Evolutionary conservation across 768 basidiomycete genomes (phyloP), one percentile per base, ranked within the genome.

Genomic region (Cytidiella melzeri): DNA sequence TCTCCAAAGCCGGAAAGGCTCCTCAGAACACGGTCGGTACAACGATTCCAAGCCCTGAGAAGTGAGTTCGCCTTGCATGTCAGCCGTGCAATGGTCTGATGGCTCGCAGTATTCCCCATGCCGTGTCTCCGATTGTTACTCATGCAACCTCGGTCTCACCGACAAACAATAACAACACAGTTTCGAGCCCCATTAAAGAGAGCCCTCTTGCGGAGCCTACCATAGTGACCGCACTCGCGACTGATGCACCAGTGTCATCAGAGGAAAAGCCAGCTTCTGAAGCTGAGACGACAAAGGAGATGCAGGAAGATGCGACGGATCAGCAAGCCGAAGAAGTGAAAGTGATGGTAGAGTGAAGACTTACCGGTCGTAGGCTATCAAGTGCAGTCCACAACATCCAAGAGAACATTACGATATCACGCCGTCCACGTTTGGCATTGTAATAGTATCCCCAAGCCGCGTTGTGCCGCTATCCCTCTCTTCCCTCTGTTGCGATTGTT

Each of bases 11-110:
- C 2, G 88, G 96, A 23, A 84, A 87, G 41, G 76, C 85, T n/a
- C 84, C 90, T 42, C 89, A 91, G 66, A 88, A 77, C 55, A 76
- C 81, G 2, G 92, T 97, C 48, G 96, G 96, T 24, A 98, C 94
- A 7, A 90, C 92, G 28, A 97, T 97, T 57, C 95, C 96, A n/a
- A 93, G 89, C 67, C 94, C 96, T 24, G 91, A 97, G 70, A 91
- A 90, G 93, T 95, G 63, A 54, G 89, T 72, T 43, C 0, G 26
- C 25, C n/a, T n/a, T n/a, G n/a, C n/a, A n/a, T n/a, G n/a, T n/a
- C n/a, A n/a, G 23, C 30, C 41, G 27, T 27, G 48, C 47, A 21
- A 42, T 30, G 24, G 12, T 15, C 18, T 28, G 40, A 43, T 49
- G 24, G 30, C 42, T 18, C 46, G n/a, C 62, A 94, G 92, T 64